Conservation (phyloP, 495 filamentous ascomycete species). For the Talaromyces liani region DNA sequence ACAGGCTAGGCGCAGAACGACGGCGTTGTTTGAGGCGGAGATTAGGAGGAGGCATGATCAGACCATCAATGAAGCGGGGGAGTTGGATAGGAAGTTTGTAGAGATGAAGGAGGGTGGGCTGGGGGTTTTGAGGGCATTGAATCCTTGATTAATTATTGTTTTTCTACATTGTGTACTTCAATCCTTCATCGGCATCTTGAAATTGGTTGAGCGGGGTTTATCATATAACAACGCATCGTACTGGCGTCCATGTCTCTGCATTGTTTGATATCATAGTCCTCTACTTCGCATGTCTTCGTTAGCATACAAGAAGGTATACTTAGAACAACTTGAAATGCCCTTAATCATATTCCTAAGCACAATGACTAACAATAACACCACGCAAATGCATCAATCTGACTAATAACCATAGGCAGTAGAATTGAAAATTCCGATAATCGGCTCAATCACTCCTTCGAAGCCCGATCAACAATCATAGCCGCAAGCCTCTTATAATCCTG, state of each 20-base stretch:
- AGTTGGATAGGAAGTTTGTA: conserved; percentile 31
- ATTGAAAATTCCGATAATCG: not conserved
- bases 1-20: conserved; percentile 55
- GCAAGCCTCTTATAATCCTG: conserved; percentile 84
- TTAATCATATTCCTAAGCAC: not conserved
- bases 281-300: not conserved
- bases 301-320: not conserved
- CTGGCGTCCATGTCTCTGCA: not conserved
- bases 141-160: conserved; percentile 15
- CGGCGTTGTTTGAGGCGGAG: conserved; percentile 63
- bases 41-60: conserved; percentile 42
- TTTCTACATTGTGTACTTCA: not conserved
- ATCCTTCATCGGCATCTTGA: too few species aligned
- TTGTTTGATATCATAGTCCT: not conserved
- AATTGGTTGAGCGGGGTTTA: too few species aligned
- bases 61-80: conserved; percentile 27
- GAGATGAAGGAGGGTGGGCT: conserved; percentile 38
- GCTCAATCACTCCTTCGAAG: not conserved
- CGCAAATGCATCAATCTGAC: conserved; percentile 1
- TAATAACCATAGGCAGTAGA: not conserved
- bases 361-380: conserved; percentile 1
- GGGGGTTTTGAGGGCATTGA: conserved; percentile 34
- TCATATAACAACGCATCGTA: too few species aligned
- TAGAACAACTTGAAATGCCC: not conserved
- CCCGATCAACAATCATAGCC: conserved; percentile 14